Base-by-base conservation (phyloP, 257 asterid genomes). In the Plectranthus barbatus region DNA sequence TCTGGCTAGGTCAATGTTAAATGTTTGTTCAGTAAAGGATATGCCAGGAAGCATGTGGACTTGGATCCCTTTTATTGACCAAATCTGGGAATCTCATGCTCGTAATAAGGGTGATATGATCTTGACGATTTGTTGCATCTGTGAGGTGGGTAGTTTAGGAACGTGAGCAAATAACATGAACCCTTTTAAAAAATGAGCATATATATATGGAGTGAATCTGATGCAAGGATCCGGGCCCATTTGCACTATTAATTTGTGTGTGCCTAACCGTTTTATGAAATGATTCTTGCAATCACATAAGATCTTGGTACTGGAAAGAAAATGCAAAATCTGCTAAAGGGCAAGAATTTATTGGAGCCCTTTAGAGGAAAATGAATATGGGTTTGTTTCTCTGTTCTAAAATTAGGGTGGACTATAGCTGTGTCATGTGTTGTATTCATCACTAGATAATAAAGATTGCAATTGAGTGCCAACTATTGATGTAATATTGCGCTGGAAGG, bases 321-420 rank as follows among this genome's bases (percentile, higher is more conserved):
- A 37, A 34, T 7, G 4, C 4, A 47, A 59, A 52, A 31, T 40
- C 26, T 53, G 62, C 56, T 59, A 18, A 36, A 53, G 70, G 15
- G 69, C 47, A 18, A 52, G 39, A 37, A 47, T 42, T n/a, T 72
- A 52, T 45, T 40, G 29, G 48, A 40, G 48, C n/a, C n/a, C n/a
- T n/a, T n/a, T n/a, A n/a, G n/a, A n/a, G n/a, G n/a, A n/a, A n/a
- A n/a, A n/a, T n/a, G n/a, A n/a, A n/a, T n/a, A n/a, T n/a, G n/a
- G n/a, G n/a, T n/a, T n/a, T n/a, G n/a, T n/a, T n/a, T n/a, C n/a
- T n/a, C n/a, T n/a, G n/a, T n/a, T n/a, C n/a, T 29, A 21, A 45
- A 29, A 61, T 31, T 24, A 13, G 36, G 13, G 39, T 15, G 15
- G 47, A 21, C 19, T 17, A 34, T 60, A 36, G 11, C 9, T 17